Base-by-base conservation (phyloP, 2,329 filamentous ascomycete genomes). In the Sclerotinia trifoliorum region DNA sequence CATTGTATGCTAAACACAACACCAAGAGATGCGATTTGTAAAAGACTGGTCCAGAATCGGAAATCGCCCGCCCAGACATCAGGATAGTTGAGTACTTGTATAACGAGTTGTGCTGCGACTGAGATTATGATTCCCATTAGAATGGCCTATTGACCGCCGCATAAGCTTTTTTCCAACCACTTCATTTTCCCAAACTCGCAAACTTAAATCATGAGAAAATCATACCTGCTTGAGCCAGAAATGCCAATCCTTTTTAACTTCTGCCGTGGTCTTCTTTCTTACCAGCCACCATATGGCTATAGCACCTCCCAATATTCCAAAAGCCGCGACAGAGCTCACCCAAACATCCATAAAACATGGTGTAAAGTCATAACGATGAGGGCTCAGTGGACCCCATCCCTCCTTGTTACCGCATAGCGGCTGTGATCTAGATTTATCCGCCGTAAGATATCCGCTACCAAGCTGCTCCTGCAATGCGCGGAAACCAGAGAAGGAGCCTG, bases 321-420 rank as follows among this genome's bases (percentile, higher is more conserved):
- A 96, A 19, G 84, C 84, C 11, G 92, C 92, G 39, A 97, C 91
- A 1, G 85, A 81, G 46, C 91, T 87, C 69, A 98, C 87, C 87
- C 92, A 94, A 29, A 96, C 87, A 78, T 99, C 96, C 75, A 98
- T 88, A 78, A 99, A 99, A 82, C 95, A 99, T 52, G 95, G 94
- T 21, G 95, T 98, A 76, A 99, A 93, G 81, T 99, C 95, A 80
- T 93, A 97, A 78, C 94, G 86, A 73, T 88, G 84, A 48, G 89
- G 88, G 80, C 93, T 97, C 78, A 99, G 78, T 29, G 95, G 95
- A 1, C 96, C 96, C 95, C 95, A 99, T 76, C 95, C 96, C 80
- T 98, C 94, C 66, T 84, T 83, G 80, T 97, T 95, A 78, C 90
- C 88, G 81, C 94, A 98, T 79, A 97, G 83, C 68, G 92, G 88